Percentiles rank a stretch among this genome's conserved stretches.
These are phyloP conservation scores for Candida sanyaensis DNA, from an alignment of 1,139 yeast species.

Conservation along the genomic window DNA sequence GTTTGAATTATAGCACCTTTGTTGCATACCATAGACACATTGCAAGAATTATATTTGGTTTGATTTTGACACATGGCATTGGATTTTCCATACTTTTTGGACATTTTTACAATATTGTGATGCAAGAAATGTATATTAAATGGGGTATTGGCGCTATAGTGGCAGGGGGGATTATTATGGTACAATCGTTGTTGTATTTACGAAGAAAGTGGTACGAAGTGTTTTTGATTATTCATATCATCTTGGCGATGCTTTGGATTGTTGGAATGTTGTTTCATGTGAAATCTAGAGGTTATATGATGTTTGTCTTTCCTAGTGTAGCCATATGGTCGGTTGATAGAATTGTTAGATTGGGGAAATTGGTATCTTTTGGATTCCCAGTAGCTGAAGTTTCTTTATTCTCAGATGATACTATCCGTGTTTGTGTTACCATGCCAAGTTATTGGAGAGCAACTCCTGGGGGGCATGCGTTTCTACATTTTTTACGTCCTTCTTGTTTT, in stretches of 20 bases:
- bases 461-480: constrained; percentile 54
- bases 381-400: constrained; percentile 50
- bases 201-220: constrained; percentile 48
- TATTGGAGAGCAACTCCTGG: constrained; percentile 50
- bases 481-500: constrained; percentile 35
- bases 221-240: constrained; percentile 44
- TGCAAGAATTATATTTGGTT: constrained; percentile 46
- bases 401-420: constrained; percentile 42
- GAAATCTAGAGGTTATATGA: constrained; percentile 38
- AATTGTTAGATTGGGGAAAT: constrained; percentile 33
- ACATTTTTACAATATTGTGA: background rate
- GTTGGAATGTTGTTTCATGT: constrained; percentile 48
- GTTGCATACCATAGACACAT: constrained; percentile 62
- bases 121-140: constrained; percentile 18
- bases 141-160: constrained; percentile 36
- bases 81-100: constrained; percentile 27
- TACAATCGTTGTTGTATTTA: constrained; percentile 43
- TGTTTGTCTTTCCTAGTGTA: constrained; percentile 38
- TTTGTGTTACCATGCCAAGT: constrained; percentile 40
- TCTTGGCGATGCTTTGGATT: constrained; percentile 41
- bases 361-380: constrained; percentile 43
- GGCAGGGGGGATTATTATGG: constrained; percentile 33
- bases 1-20: constrained; percentile 61
- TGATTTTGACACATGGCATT: constrained; percentile 43
- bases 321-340: constrained; percentile 51